Conservation (phyloP, 2,329 filamentous ascomycete genomes). For the Pseudomassariella vexata region DNA sequence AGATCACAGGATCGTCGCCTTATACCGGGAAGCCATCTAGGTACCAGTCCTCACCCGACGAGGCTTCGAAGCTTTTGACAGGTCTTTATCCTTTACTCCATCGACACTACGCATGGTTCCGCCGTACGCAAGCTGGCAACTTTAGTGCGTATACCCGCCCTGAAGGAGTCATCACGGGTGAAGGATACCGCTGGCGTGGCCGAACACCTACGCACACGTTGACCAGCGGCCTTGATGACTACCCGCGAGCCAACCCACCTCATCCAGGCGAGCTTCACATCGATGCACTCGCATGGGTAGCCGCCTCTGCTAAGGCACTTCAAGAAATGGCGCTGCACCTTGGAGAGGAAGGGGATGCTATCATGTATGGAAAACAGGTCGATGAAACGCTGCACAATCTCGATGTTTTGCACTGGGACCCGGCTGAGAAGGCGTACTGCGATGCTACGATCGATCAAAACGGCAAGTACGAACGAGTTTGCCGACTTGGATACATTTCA, state of each 20-base stretch:
- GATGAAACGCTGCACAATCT: constrained; percentile 75
- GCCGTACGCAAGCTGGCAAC: constrained; percentile 83
- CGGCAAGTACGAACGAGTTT: constrained; percentile 12
- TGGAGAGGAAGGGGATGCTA: constrained; percentile 64
- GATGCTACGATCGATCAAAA: constrained; percentile 65
- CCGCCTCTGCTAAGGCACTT: constrained; percentile 79
- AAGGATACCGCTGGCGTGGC: constrained; percentile 93
- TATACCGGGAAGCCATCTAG: constrained; percentile 83
- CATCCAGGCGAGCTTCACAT: constrained; percentile 93
- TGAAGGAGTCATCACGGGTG: constrained; percentile 83
- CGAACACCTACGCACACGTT: constrained; percentile 81
- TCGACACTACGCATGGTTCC: constrained; percentile 92
- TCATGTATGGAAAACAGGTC: constrained; percentile 63
- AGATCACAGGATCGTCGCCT: constrained; percentile 91
- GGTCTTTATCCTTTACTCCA: constrained; percentile 62
- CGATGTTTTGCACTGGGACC: constrained; percentile 84
- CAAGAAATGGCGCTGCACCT: constrained; percentile 68
- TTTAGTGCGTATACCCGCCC: constrained; percentile 88
- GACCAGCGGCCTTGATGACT: constrained; percentile 93
- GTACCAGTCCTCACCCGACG: constrained; percentile 59
- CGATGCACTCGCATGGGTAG: constrained; percentile 89
- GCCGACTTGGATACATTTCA: constrained; percentile 14
- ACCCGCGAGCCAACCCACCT: constrained; percentile 86
- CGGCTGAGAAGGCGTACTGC: constrained; percentile 73
- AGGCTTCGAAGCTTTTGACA: constrained; percentile 21